A percentile compares a stretch with the other conserved stretches of the same genome.
Conservation (phyloP, 164 flowering plant genomes). For the Magnolia changhungtana region DNA sequence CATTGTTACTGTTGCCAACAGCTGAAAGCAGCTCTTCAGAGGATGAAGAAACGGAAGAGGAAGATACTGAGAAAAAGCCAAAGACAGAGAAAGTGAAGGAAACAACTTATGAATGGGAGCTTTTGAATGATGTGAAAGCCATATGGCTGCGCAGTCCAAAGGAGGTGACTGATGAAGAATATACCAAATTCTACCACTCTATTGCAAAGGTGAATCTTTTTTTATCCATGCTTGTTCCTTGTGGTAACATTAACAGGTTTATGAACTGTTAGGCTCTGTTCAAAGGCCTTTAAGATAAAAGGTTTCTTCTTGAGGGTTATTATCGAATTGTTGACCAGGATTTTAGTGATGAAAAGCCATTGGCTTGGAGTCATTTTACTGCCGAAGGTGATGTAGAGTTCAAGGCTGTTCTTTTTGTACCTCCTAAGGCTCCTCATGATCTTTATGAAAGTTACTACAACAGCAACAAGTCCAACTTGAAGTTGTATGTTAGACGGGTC, state of each 20-base stretch:
- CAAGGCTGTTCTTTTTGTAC: slow-evolving; percentile 93
- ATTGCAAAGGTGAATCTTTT: slow-evolving; percentile 67
- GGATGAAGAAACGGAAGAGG: slow-evolving; percentile 69
- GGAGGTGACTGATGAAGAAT: slow-evolving; percentile 97
- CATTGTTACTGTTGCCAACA: slow-evolving; percentile 23
- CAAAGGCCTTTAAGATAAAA: neutral
- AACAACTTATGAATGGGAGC: slow-evolving; percentile 89
- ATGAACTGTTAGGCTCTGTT: neutral
- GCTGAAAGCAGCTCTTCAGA: slow-evolving; percentile 57
- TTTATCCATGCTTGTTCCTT: neutral
- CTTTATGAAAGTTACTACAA: slow-evolving; percentile 94
- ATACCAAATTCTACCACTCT: slow-evolving; percentile 82
- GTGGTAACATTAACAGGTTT: no score
- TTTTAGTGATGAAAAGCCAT: slow-evolving; percentile 82
- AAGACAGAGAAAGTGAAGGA: slow-evolving; percentile 85
- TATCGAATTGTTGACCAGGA: slow-evolving; percentile 44
- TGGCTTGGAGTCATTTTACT: slow-evolving; percentile 85
- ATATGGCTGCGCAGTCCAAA: slow-evolving; percentile 91
- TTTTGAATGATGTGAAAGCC: slow-evolving; percentile 91
- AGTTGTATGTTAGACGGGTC: slow-evolving; percentile 87
- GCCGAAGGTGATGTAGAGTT: slow-evolving; percentile 99
- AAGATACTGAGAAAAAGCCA: slow-evolving; percentile 74
- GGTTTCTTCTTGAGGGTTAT: neutral
- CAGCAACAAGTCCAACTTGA: slow-evolving; percentile 76
- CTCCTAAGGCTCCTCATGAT: slow-evolving; percentile 97